Evolutionary conservation across 202 grass and related monocot genomes (phyloP).

Genomic region (Setaria italica): DNA sequence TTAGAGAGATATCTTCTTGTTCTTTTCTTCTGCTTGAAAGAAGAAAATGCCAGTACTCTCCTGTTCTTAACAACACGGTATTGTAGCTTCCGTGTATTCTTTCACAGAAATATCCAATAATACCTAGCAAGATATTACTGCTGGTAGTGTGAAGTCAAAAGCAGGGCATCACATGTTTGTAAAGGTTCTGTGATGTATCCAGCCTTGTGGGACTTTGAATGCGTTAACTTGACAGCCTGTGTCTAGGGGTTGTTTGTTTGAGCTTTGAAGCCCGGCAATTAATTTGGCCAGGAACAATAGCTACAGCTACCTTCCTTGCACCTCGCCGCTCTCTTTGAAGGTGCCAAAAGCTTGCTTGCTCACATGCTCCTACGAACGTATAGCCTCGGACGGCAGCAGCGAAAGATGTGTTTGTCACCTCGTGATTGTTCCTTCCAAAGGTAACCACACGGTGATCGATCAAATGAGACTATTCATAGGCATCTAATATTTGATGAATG

Average conservation of each 20-base stretch:
- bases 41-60: not conserved
- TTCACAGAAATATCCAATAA: constrained; percentile 23
- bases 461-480: not conserved
- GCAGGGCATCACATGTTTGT: constrained; percentile 46
- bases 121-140: constrained; percentile 1
- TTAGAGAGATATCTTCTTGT: not conserved
- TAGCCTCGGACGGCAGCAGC: not conserved
- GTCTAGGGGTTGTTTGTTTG: constrained; percentile 22
- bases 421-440: constrained; percentile 25
- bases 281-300: constrained; percentile 37
- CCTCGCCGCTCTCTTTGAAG: constrained; percentile 41
- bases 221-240: constrained; percentile 40
- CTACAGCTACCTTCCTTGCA: constrained; percentile 50
- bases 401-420: constrained; percentile 1
- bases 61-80: not conserved
- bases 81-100: not conserved
- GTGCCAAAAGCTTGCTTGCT: constrained; percentile 39
- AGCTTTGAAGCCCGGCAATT: constrained; percentile 33
- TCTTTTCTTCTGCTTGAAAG: not conserved
- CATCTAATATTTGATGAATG: constrained; percentile 5
- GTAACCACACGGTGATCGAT: not conserved
- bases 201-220: constrained; percentile 42
- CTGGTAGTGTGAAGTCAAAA: constrained; percentile 3
- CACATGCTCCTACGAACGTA: constrained; percentile 39
- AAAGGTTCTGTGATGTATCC: constrained; percentile 38